Evolutionary conservation across 176 grass and related monocot genomes (phyloP).

Genomic region (Avena sativa): DNA sequence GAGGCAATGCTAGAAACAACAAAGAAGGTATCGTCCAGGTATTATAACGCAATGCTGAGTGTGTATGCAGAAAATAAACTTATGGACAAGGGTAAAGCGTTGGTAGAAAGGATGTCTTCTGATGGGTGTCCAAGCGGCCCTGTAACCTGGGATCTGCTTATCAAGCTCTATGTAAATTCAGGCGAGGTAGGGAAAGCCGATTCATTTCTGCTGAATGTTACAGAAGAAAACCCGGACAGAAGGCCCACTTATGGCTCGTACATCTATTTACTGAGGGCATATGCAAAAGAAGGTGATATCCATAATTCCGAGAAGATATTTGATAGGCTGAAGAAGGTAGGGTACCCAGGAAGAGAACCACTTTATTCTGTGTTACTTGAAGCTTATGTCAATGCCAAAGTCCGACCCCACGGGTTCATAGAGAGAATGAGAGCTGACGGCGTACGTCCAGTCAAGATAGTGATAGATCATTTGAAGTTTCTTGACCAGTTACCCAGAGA

Average conservation of each 20-base stretch:
- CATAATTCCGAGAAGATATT: constrained; percentile 81
- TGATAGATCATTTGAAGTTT: constrained; percentile 24
- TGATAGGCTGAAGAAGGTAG: constrained; percentile 45
- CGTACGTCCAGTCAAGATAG: constrained; percentile 28
- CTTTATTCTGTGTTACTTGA: constrained; percentile 66
- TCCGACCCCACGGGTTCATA: constrained; percentile 64
- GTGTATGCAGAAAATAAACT: constrained; percentile 75
- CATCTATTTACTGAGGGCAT: constrained; percentile 58
- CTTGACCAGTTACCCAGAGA: constrained; percentile 45
- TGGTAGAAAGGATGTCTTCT: constrained; percentile 61
- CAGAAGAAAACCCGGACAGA: constrained; percentile 51
- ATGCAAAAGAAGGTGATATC: constrained; percentile 69
- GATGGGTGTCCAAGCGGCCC: constrained; percentile 46
- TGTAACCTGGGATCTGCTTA: constrained; percentile 65
- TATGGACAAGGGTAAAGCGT: constrained; percentile 61
- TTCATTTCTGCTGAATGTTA: constrained; percentile 59
- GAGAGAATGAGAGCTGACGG: constrained; percentile 74
- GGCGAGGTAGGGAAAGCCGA: constrained; percentile 72
- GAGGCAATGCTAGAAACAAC: constrained; percentile 53
- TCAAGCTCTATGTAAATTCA: constrained; percentile 72
- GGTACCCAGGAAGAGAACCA: constrained; percentile 42
- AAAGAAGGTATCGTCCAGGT: constrained; percentile 53
- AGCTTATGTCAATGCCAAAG: constrained; percentile 69
- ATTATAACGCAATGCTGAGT: constrained; percentile 67
- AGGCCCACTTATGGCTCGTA: constrained; percentile 56